Percentiles rank a stretch among this genome's conserved stretches.
Evolutionary conservation across 148 eudicot genomes (phyloP).

Genomic region (Dianthus caryophyllus): DNA sequence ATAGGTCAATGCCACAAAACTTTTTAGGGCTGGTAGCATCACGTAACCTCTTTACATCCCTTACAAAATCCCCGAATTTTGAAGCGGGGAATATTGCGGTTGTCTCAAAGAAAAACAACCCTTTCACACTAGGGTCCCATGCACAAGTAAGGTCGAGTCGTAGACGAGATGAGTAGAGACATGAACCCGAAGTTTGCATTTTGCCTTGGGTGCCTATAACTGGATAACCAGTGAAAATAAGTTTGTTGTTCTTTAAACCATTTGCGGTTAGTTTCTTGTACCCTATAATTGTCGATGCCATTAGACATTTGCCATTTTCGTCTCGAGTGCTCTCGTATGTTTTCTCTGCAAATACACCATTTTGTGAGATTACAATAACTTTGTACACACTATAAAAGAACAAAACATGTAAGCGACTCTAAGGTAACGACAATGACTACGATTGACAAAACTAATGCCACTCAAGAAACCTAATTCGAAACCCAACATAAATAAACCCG

Average conservation of each 20-base stretch:
- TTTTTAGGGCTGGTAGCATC: constrained; percentile 38
- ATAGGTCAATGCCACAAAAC: constrained; percentile 60
- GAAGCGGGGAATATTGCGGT: constrained; percentile 55
- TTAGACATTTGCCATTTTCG: constrained; percentile 45
- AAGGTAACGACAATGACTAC: too few relatives aligned
- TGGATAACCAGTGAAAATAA: constrained; percentile 72
- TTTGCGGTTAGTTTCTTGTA: constrained; percentile 52
- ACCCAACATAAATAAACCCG: too few relatives aligned
- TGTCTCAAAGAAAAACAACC: constrained; percentile 62
- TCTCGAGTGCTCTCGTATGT: constrained; percentile 43
- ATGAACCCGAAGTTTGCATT: constrained; percentile 85
- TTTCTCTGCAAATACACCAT: constrained; percentile 41
- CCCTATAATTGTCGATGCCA: constrained; percentile 44
- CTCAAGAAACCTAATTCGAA: too few relatives aligned
- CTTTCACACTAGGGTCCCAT: constrained; percentile 73
- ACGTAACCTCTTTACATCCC: constrained; percentile 52
- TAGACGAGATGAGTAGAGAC: constrained; percentile 45
- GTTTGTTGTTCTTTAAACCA: constrained; percentile 59
- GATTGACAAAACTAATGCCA: too few relatives aligned
- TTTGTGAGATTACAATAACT: not conserved
- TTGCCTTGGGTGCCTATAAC: constrained; percentile 59
- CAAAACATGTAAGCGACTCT: too few relatives aligned
- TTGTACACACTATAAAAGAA: not conserved
- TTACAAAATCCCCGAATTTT: constrained; percentile 44
- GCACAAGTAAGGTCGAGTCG: constrained; percentile 41